Percentiles rank a stretch among this genome's conserved stretches.
phyloP scores from a whole-genome alignment of 495 filamentous ascomycete species.

The Podospora pseudopauciseta region DNA sequence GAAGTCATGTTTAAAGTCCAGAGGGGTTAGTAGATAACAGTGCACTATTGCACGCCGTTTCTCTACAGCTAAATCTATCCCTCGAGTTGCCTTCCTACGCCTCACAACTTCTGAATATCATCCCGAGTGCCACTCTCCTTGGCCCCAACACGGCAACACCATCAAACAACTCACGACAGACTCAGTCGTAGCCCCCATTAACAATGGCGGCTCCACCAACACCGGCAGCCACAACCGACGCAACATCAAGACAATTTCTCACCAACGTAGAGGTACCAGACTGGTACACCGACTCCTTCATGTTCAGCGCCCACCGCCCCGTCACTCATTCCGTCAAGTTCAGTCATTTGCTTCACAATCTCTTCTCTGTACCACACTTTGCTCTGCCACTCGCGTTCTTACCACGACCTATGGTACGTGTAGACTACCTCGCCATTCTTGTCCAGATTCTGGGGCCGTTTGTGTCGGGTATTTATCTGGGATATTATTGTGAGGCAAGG shows the following conservation, averaged over 20 bases:
- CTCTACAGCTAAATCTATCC: neutral
- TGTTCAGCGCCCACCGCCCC: conserved; percentile 67
- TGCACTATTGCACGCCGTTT: neutral
- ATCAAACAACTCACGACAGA: neutral
- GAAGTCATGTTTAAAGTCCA: neutral
- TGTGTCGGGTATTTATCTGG: conserved; percentile 48
- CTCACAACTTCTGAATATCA: neutral
- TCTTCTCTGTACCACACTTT: conserved; percentile 26
- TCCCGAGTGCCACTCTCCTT: neutral
- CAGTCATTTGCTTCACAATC: conserved; percentile 25
- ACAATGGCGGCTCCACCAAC: no score
- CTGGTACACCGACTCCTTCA: conserved; percentile 74
- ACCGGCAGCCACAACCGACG: neutral
- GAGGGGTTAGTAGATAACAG: neutral
- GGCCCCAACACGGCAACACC: neutral
- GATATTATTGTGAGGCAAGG: conserved; percentile 46
- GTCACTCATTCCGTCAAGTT: conserved; percentile 59
- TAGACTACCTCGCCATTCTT: conserved; percentile 51
- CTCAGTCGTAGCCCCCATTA: neutral
- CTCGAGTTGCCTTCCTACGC: neutral
- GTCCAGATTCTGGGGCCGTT: conserved; percentile 46
- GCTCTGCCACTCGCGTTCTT: conserved; percentile 45
- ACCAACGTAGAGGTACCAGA: conserved; percentile 59
- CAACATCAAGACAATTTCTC: neutral
- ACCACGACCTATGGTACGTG: conserved; percentile 40